Percentiles rank a stretch among this genome's conserved stretches.
These are phyloP conservation scores for Hypoxylon trugodes DNA, from an alignment of 495 filamentous ascomycete species.

Conservation along the genomic window DNA sequence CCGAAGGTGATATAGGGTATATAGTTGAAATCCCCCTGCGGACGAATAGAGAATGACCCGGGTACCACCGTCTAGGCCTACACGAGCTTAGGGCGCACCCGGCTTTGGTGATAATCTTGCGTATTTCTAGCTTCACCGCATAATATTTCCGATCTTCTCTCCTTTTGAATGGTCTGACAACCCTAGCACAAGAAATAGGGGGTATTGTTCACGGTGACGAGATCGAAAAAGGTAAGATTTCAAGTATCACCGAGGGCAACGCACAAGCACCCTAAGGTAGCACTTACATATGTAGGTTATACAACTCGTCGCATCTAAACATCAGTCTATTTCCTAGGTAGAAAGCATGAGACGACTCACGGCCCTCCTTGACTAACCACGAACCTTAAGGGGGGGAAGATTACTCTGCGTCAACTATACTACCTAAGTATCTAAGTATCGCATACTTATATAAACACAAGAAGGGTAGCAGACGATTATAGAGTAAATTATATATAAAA, in stretches of 20 bases:
- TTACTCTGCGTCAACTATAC: too few relatives aligned
- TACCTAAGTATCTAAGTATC: too few relatives aligned
- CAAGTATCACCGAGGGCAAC: too few relatives aligned
- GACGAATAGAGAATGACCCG: slow-evolving; percentile 1
- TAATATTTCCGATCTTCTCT: slow-evolving; percentile 1
- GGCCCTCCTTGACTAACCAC: too few relatives aligned
- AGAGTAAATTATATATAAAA: too few relatives aligned
- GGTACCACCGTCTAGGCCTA: not conserved
- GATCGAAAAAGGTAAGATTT: not conserved
- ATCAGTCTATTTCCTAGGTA: too few relatives aligned
- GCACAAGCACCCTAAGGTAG: not conserved
- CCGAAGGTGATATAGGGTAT: not conserved
- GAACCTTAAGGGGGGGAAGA: too few relatives aligned
- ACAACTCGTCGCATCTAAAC: too few relatives aligned
- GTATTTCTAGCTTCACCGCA: not conserved
- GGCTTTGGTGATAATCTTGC: not conserved
- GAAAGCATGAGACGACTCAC: too few relatives aligned
- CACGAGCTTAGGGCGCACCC: not conserved
- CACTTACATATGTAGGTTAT: not conserved
- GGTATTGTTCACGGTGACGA: not conserved
- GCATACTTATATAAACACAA: too few relatives aligned
- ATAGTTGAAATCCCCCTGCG: not conserved
- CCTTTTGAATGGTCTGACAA: too few relatives aligned
- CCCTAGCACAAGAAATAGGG: not conserved
- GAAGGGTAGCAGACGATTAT: too few relatives aligned